Evolutionary conservation across 495 filamentous ascomycete genomes (phyloP).

Genomic region (Pyrenula aspistea): DNA sequence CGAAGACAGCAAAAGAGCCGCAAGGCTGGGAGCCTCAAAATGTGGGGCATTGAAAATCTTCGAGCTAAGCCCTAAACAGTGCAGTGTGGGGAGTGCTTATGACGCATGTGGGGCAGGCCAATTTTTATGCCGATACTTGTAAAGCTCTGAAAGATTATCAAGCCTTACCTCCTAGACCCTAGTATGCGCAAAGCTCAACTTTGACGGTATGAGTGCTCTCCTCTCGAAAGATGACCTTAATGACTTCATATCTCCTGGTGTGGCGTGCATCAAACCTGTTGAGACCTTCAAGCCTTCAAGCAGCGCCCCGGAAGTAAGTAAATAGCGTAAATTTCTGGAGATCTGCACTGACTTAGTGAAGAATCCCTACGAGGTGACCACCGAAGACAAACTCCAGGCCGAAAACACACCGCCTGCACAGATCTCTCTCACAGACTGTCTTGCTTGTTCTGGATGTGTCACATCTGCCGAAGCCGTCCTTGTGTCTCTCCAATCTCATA

Average conservation of each 20-base stretch:
- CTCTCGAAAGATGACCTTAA: slow-evolving; percentile 93
- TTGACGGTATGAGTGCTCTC: slow-evolving; percentile 79
- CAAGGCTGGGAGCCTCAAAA: too few species aligned
- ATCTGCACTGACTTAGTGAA: slow-evolving; percentile 14
- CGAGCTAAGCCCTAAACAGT: too few species aligned
- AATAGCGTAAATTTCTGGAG: slow-evolving; percentile 7
- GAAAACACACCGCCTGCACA: slow-evolving; percentile 55
- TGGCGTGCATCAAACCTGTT: slow-evolving; percentile 96
- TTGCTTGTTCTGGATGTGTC: slow-evolving; percentile 95
- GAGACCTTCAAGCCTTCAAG: slow-evolving; percentile 48
- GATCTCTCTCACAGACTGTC: slow-evolving; percentile 93
- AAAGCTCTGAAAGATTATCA: too few species aligned
- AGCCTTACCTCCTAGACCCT: too few species aligned
- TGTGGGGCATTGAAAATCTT: too few species aligned
- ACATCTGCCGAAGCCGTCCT: slow-evolving; percentile 94
- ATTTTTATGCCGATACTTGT: too few species aligned
- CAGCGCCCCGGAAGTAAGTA: slow-evolving; percentile 34
- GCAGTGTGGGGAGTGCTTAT: too few species aligned
- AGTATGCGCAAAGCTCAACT: too few species aligned
- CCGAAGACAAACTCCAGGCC: slow-evolving; percentile 64
- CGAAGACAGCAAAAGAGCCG: too few species aligned
- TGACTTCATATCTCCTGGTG: slow-evolving; percentile 95
- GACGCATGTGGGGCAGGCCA: too few species aligned
- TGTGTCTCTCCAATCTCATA: slow-evolving; percentile 82
- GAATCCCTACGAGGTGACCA: slow-evolving; percentile 77